Conservation (phyloP, 768 basidiomycete genomes). For the Mrakia hoshinonis region DNA sequence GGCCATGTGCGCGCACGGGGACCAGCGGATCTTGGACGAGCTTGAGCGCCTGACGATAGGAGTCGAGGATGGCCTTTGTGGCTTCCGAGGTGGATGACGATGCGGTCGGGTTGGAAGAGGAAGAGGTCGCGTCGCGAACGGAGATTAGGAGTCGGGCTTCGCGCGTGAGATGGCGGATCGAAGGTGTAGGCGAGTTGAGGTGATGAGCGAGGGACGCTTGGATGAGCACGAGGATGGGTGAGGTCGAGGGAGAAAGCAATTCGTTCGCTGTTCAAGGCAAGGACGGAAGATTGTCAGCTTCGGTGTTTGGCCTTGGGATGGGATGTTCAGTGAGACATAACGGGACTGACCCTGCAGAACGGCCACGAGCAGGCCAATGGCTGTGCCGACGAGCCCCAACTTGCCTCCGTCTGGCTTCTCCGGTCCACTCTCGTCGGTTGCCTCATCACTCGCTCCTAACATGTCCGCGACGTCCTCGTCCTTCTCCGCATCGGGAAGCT, state of each 20-base stretch:
- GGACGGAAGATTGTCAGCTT: background rate
- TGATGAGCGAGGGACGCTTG: slow-evolving; percentile 56
- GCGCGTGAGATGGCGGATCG: slow-evolving; percentile 54
- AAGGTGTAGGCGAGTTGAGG: slow-evolving; percentile 46
- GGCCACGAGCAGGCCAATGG: slow-evolving; percentile 70
- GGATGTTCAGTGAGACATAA: background rate
- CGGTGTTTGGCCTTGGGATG: too few species aligned
- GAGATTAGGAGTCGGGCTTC: slow-evolving; percentile 80
- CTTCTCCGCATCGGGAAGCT: slow-evolving; percentile 17
- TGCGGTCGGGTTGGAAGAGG: slow-evolving; percentile 30
- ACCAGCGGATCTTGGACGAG: slow-evolving; percentile 83
- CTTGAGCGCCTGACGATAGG: slow-evolving; percentile 78
- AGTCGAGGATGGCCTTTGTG: slow-evolving; percentile 44
- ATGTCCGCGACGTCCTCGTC: background rate
- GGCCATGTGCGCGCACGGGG: slow-evolving; percentile 87
- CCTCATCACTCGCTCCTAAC: slow-evolving; percentile 32
- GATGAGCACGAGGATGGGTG: slow-evolving; percentile 63
- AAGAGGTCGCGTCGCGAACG: slow-evolving; percentile 47
- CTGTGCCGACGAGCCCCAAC: slow-evolving; percentile 64
- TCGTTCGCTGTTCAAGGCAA: slow-evolving; percentile 33
- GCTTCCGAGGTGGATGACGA: background rate
- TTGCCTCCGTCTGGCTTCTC: slow-evolving; percentile 45
- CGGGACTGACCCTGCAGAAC: slow-evolving; percentile 65
- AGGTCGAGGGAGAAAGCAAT: slow-evolving; percentile 41
- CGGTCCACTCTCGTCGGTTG: slow-evolving; percentile 54